A percentile compares a stretch with the other conserved stretches of the same genome.
Evolutionary conservation across 352 stramenopile genomes (phyloP).

Genomic region (Poterioochromonas sp.): DNA sequence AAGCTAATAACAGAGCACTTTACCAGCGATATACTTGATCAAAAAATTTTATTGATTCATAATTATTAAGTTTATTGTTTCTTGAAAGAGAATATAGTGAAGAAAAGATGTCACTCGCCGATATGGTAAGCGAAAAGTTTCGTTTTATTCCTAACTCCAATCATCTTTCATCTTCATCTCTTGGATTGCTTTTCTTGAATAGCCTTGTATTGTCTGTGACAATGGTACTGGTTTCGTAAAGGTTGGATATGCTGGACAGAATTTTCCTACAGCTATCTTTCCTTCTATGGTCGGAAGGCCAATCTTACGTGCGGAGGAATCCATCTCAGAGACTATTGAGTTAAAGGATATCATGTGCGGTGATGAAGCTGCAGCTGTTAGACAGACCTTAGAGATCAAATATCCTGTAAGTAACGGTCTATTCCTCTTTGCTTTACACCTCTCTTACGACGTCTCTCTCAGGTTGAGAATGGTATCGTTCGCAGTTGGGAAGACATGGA

Average conservation of each 20-base stretch:
- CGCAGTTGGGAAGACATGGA: slow-evolving; percentile 95
- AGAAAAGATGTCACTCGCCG: no score
- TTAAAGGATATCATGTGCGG: slow-evolving; percentile 87
- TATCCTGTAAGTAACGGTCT: slow-evolving; percentile 45
- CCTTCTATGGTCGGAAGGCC: slow-evolving; percentile 82
- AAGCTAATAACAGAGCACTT: no score
- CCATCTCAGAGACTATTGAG: slow-evolving; percentile 33
- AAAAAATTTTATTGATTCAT: no score
- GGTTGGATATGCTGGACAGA: slow-evolving; percentile 78
- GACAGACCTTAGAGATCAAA: slow-evolving; percentile 49
- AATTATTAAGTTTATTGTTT: no score
- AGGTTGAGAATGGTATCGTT: slow-evolving; percentile 87
- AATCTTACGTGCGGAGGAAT: slow-evolving; percentile 81
- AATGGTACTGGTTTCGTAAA: slow-evolving; percentile 64
- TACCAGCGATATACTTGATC: no score
- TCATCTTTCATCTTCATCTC: no score
- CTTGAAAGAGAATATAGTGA: no score
- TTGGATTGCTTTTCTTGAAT: slow-evolving; percentile 28
- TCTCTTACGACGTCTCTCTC: background rate
- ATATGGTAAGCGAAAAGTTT: no score
- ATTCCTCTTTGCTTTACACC: background rate
- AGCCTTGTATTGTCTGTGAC: slow-evolving; percentile 54
- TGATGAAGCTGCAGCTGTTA: slow-evolving; percentile 63
- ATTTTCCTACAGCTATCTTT: slow-evolving; percentile 86
- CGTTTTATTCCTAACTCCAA: no score